Percentiles rank a stretch among this genome's conserved stretches.
Conservation (phyloP, 2,329 filamentous ascomycete genomes). For the Aspergillus awamori region DNA sequence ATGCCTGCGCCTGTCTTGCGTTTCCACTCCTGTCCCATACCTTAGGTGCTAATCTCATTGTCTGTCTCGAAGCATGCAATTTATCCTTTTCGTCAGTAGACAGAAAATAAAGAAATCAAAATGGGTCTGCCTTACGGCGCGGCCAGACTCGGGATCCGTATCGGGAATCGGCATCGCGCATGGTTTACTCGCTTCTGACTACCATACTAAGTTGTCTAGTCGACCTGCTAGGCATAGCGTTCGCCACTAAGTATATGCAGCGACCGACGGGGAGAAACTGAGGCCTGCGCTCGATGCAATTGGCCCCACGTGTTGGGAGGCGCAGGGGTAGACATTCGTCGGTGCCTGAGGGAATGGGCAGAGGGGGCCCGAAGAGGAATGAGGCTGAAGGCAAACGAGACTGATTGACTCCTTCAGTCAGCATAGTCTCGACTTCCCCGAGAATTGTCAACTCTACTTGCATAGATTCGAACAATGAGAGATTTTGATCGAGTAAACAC, state of each 20-base stretch:
- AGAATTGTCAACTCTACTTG: neutral
- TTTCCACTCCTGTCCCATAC: neutral
- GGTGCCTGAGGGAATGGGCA: neutral
- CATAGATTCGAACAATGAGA: neutral
- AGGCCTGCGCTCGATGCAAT: constrained; percentile 13
- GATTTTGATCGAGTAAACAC: neutral
- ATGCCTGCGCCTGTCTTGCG: neutral
- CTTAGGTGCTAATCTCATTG: neutral
- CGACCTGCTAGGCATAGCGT: neutral
- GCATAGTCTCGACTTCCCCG: neutral
- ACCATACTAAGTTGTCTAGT: neutral
- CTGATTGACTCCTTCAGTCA: neutral
- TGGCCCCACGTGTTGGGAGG: constrained; percentile 18
- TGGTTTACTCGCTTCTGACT: neutral
- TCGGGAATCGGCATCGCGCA: neutral
- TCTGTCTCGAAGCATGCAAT: neutral
- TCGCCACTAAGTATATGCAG: constrained; percentile 1
- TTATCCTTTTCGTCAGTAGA: no score
- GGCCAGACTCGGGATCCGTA: neutral
- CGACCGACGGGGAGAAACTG: neutral
- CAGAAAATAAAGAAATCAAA: neutral
- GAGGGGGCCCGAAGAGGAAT: neutral
- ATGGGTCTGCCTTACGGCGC: neutral
- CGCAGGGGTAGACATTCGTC: constrained; percentile 11
- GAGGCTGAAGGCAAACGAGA: neutral